Evolutionary conservation across 2,329 filamentous ascomycete genomes (phyloP), one percentile per base, ranked within the genome.

Genomic region (Aspergillus fructus): DNA sequence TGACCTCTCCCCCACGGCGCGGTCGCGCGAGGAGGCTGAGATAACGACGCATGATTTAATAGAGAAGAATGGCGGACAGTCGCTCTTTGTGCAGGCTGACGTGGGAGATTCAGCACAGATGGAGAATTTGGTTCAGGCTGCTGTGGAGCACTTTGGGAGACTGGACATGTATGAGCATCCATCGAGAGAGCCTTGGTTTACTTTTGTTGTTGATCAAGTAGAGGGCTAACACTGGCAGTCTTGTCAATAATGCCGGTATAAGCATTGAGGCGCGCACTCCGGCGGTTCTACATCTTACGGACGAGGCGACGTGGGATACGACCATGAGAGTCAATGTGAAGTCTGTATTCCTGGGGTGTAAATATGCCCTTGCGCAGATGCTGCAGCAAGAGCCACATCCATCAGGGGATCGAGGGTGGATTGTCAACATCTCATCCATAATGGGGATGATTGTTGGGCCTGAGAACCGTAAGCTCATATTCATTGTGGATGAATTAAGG

Each of bases 221-320:
- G 19, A 19, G 19, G 3, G 27, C 27, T 30, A 30, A 30, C 11
- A 42, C 19, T 4, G n/a, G 34, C 63, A 80, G 77, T 1, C 65
- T 82, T 49, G 76, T 79, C 43, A 80, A 80, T 54, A 80, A 80
- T 60, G 80, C 83, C 0, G 83, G 83, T 0, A 76, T 85, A 1
- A 73, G 70, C 0, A 45, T 76, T 4, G 79, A 78, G 58, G 66
- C 69, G 5, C 66, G 55, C 2, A 58, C 52, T 1, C 68, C 71
- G 0, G 61, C 62, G 2, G 71, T 73, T 0, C 69, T 85, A 5
- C 83, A 84, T 69, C 64, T 80, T 51, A 76, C 76, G 3, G 61
- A 71, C 0, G 79, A 83, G 39, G 68, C 71, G 0, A 71, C 70
- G 0, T 85, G 78, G 72, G 79, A 85, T 42, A 64, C 49, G 9